Evolutionary conservation across 2,329 filamentous ascomycete species (phyloP), one percentile per base, ranked within the genome.

Genomic region (Chrysoporthe deuterocubensis): DNA sequence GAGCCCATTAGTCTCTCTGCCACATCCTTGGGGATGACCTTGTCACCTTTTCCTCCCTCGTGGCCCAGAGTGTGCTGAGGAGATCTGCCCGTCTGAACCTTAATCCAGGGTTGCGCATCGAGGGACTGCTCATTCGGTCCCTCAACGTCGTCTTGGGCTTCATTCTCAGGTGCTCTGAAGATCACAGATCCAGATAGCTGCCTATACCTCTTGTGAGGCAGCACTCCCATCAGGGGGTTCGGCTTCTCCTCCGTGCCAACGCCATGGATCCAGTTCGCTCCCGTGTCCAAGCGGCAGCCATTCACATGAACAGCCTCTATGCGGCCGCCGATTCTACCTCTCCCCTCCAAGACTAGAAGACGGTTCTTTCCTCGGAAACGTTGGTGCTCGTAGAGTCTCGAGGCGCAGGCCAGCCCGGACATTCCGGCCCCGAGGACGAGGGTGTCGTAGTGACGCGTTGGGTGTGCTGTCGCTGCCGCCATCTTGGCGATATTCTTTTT

Each of bases 261-360:
- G 13, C 65, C 65, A 58, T 66, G 65, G 7, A 66, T 66, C 65
- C 65, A 66, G 59, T 66, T 66, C 21, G 65, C 65, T 1, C 65
- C 65, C n/a, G 65, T 66, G 42, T 66, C 65, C 16, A 66, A 50
- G 32, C 65, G 65, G 37, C 58, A 66, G 32, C 59, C 65, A 7
- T 57, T 48, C n/a, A 66, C 48, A 32, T 66, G 34, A 37, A 66
- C 65, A 18, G 65, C 60, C 9, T 57, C 59, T 26, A 66, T 66
- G 18, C 65, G 65, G 9, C 65, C 65, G 7, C 65, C 65, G 26
- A 66, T 62, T 18, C 65, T 37, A 4, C 57, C 42, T 18, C 65
- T 50, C 7, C 58, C 65, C 56, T 66, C 65, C 42, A 66, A 14
- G 5, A 66, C 58, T 13, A 66, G 40, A 6, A 66, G 58, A n/a